Evolutionary conservation across 2,329 filamentous ascomycete genomes (phyloP).

Genomic region (Paradendryphiella salina): DNA sequence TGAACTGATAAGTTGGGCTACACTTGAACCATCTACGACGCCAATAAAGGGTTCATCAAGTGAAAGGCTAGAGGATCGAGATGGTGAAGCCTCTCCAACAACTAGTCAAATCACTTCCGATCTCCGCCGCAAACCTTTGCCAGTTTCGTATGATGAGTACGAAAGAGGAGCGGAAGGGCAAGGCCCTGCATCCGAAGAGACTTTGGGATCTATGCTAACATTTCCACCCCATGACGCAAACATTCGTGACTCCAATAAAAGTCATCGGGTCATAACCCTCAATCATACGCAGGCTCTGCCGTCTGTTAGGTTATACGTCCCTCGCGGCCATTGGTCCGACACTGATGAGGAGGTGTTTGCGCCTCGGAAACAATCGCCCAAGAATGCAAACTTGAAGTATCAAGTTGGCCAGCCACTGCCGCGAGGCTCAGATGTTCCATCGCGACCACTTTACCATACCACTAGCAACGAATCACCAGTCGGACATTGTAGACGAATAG

Average conservation of each 20-base stretch:
- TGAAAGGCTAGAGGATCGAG: background rate
- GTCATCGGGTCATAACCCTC: background rate
- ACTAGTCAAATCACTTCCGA: background rate
- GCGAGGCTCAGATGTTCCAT: background rate
- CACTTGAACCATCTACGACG: background rate
- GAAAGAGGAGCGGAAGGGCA: no score
- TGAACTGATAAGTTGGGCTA: no score
- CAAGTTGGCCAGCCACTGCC: conserved; percentile 13
- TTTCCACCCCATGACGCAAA: background rate
- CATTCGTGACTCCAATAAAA: background rate
- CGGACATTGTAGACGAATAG: background rate
- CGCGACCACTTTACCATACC: background rate
- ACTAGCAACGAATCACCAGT: no score
- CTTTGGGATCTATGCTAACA: background rate
- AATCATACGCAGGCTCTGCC: conserved; percentile 2
- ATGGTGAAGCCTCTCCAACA: background rate
- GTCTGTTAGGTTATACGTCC: background rate
- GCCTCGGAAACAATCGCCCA: conserved; percentile 9
- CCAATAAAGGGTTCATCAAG: background rate
- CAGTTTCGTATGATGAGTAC: no score
- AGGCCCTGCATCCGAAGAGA: background rate
- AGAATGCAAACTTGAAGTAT: conserved; percentile 18
- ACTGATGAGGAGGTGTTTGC: background rate
- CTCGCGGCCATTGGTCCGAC: conserved; percentile 4
- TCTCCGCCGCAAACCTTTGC: background rate